Conservation (phyloP, 2,329 filamentous ascomycete genomes). For the Endothia cerciana region DNA sequence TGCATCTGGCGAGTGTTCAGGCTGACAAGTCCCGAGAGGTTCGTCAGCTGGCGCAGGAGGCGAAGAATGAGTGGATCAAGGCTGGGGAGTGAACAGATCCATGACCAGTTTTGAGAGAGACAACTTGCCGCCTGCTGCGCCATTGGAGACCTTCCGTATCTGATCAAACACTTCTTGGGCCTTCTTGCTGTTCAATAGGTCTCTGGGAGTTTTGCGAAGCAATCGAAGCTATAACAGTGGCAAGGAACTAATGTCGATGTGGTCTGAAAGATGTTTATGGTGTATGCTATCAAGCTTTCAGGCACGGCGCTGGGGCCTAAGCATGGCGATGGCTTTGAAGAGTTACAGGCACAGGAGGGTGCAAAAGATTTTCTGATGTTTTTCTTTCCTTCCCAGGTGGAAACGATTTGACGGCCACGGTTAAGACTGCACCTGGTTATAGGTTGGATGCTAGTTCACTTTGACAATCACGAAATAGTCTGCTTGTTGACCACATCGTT, state of each 20-base stretch:
- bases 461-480: neutral
- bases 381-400: neutral
- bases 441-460: neutral
- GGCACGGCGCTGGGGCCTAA: neutral
- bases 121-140: neutral
- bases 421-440: neutral
- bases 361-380: neutral
- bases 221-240: neutral
- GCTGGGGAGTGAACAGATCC: slow-evolving; percentile 32
- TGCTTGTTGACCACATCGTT: neutral
- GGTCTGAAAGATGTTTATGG: neutral
- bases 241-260: too few species aligned
- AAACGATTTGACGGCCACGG: neutral
- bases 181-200: neutral
- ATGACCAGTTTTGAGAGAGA: neutral
- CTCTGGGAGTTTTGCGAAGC: neutral
- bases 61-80: slow-evolving; percentile 53
- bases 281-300: neutral
- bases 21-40: slow-evolving; percentile 59
- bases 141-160: neutral
- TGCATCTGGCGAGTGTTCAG: slow-evolving; percentile 54
- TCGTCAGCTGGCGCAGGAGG: slow-evolving; percentile 52
- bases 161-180: neutral
- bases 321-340: neutral
- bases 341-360: neutral